These are phyloP conservation scores for Phytopythium oedochilum DNA, from an alignment of 352 stramenopile species.

Conservation along the genomic window DNA sequence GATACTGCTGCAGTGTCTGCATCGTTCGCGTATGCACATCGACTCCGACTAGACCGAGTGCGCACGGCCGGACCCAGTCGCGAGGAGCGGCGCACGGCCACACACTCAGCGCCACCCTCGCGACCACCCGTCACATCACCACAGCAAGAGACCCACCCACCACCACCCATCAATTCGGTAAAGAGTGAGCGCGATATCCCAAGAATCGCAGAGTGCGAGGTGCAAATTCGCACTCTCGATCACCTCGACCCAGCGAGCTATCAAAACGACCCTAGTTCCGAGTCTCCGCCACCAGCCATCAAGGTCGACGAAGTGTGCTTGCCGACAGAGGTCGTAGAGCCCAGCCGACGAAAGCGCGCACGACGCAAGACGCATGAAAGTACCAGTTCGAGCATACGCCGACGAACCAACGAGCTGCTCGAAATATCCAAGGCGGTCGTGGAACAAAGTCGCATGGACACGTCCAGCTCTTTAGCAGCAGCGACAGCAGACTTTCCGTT, in stretches of 20 bases:
- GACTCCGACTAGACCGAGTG: not conserved
- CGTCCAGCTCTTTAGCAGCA: not conserved
- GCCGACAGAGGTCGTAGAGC: not conserved
- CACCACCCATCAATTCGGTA: not conserved
- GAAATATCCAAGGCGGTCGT: not conserved
- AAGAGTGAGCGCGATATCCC: no score
- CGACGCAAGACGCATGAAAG: not conserved
- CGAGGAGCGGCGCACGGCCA: not conserved
- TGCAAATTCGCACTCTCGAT: no score
- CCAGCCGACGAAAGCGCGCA: not conserved
- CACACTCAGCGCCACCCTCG: not conserved
- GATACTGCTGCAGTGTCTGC: not conserved
- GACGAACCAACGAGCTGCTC: slow-evolving; percentile 2
- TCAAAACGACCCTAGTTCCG: not conserved
- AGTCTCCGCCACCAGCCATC: not conserved
- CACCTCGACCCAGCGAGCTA: not conserved
- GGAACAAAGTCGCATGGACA: no score
- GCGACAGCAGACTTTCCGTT: not conserved
- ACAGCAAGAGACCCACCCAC: not conserved
- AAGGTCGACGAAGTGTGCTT: not conserved
- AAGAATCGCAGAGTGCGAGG: no score
- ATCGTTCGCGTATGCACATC: slow-evolving; percentile 1
- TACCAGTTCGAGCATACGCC: not conserved
- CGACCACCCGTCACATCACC: not conserved
- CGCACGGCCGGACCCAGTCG: not conserved